Percentiles rank a stretch among this genome's conserved stretches.
phyloP scores from a whole-genome alignment of 140 eudicot genomes.

The Senecio squalidus region DNA sequence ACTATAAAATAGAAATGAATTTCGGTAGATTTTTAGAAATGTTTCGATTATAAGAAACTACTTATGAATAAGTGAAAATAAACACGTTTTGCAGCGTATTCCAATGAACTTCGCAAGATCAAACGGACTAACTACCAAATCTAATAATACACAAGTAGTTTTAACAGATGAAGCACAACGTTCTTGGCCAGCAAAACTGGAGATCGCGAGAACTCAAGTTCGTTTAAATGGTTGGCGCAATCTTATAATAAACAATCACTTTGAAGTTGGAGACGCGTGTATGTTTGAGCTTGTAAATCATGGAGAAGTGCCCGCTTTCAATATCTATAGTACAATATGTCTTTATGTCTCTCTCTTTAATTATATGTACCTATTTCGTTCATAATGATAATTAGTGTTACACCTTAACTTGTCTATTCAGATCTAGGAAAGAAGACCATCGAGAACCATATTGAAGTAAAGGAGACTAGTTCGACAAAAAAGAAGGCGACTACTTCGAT shows the following conservation, averaged over 20 bases:
- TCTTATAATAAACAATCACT: background rate
- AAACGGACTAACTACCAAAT: conserved; percentile 11
- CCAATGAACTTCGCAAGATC: conserved; percentile 19
- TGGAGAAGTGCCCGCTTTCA: conserved; percentile 20
- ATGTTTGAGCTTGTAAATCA: conserved; percentile 10
- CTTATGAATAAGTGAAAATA: no score
- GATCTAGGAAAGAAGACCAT: background rate
- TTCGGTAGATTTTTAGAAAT: no score
- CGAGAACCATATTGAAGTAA: background rate
- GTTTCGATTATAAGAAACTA: no score
- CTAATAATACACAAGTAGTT: background rate
- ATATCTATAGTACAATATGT: conserved; percentile 16
- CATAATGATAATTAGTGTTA: background rate
- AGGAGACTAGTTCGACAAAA: background rate
- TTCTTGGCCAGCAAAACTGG: conserved; percentile 9
- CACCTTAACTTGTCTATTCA: background rate
- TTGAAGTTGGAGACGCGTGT: conserved; percentile 15
- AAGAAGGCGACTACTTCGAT: background rate
- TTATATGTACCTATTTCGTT: background rate
- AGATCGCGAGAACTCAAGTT: background rate
- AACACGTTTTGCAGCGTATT: conserved; percentile 10
- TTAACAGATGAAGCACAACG: conserved; percentile 15
- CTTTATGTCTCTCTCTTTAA: background rate
- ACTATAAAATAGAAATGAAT: no score
- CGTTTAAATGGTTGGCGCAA: background rate